phyloP scores from a whole-genome alignment of 2,329 filamentous ascomycete genomes.

The Monilinia aucupariae region DNA sequence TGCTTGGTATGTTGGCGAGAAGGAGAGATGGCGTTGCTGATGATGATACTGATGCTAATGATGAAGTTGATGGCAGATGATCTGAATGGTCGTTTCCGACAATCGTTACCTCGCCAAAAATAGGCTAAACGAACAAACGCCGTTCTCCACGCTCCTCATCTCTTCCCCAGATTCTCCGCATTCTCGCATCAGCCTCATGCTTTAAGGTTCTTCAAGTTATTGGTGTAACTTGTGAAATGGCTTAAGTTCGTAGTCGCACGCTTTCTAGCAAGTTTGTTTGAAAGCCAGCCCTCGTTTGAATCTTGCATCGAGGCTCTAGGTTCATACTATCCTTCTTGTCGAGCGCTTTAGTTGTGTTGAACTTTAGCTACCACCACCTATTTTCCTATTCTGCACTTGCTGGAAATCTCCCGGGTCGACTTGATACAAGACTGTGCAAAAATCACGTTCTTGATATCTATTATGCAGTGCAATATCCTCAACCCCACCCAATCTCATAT shows the following conservation, averaged over 20 bases:
- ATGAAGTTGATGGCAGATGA: neutral
- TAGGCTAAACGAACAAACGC: constrained; percentile 7
- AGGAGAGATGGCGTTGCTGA: neutral
- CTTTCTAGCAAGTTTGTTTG: neutral
- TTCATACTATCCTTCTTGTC: neutral
- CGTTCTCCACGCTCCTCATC: neutral
- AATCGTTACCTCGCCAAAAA: neutral
- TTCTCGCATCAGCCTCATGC: neutral
- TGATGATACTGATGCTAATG: neutral
- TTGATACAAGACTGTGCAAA: neutral
- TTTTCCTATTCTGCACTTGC: neutral
- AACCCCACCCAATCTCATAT: neutral
- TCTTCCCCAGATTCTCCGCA: constrained; percentile 12
- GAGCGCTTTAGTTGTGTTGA: neutral
- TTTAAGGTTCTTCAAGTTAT: neutral
- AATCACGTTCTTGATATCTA: neutral
- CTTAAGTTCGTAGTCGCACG: neutral
- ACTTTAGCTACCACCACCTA: neutral
- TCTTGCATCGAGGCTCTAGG: neutral
- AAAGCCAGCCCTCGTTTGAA: neutral
- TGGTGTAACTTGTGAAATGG: neutral
- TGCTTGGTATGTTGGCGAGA: neutral
- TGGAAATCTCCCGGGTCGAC: neutral
- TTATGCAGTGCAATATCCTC: neutral
- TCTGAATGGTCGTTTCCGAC: neutral